A percentile compares a stretch with the other conserved stretches of the same genome.
Evolutionary conservation across 108 stramenopile genomes (phyloP).

Genomic region (Asterionellopsis glacialis): DNA sequence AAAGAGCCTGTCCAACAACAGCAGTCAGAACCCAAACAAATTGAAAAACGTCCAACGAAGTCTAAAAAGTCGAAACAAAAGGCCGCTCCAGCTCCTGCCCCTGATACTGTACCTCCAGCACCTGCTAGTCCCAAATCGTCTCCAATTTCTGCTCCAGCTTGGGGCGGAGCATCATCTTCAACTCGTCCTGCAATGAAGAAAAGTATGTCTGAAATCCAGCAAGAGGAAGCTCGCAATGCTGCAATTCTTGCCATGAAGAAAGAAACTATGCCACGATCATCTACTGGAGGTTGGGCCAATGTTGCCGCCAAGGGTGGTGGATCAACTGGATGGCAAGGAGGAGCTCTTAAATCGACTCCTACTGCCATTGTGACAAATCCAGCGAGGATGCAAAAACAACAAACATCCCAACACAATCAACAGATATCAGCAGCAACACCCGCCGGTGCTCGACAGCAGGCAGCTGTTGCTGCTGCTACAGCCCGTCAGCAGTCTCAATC

Average conservation of each 20-base stretch:
- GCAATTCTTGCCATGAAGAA: slow-evolving; percentile 59
- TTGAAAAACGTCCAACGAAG: slow-evolving; percentile 6
- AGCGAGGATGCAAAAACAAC: background rate
- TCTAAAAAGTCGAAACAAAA: slow-evolving; percentile 2
- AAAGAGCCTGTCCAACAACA: slow-evolving; percentile 10
- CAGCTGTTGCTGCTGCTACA: slow-evolving; percentile 14
- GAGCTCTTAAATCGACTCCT: slow-evolving; percentile 25
- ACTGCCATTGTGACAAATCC: slow-evolving; percentile 23
- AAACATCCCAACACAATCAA: slow-evolving; percentile 13
- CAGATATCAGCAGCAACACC: slow-evolving; percentile 17
- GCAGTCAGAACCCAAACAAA: slow-evolving; percentile 7
- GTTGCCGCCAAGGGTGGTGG: slow-evolving; percentile 63
- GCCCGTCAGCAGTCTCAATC: slow-evolving; percentile 6
- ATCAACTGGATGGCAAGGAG: slow-evolving; percentile 15
- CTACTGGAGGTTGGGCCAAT: slow-evolving; percentile 82
- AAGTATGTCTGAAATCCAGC: slow-evolving; percentile 86
- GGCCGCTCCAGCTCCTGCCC: slow-evolving; percentile 6
- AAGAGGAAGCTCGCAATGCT: slow-evolving; percentile 76
- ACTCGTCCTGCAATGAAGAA: slow-evolving; percentile 24
- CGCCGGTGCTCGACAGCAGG: slow-evolving; percentile 7
- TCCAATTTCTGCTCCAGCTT: slow-evolving; percentile 56
- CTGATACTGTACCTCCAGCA: slow-evolving; percentile 13
- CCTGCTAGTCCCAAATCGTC: slow-evolving; percentile 7
- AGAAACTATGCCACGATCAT: slow-evolving; percentile 17
- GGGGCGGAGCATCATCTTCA: slow-evolving; percentile 55